Base-by-base conservation (phyloP, 257 asterid genomes). In the Nicotiana obtusifolia region DNA sequence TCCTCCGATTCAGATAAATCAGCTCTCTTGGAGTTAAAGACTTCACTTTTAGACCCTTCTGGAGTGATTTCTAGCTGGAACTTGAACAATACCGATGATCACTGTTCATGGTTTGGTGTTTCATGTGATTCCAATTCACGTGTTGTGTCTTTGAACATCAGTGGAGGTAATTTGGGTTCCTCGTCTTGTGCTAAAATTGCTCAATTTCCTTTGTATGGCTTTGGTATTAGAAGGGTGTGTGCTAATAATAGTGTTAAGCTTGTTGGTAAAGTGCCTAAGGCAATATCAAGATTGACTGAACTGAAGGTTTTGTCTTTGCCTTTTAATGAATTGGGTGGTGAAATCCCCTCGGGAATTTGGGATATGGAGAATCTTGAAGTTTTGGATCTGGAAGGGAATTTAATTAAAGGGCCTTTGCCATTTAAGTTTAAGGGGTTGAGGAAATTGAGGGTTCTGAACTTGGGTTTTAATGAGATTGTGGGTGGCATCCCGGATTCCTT, bases 351-450 rank as follows among this genome's bases (percentile, higher is more conserved):
- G 33, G 94, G 86, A 54, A 77, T 95, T 64, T 95, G 97, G 97
- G 90, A 86, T 22, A 89, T 94, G 98, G 97, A 91, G 47, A 94
- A 92, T 54, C 95, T 95, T 31, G 98, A 95, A 85, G 97, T 95
- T 82, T 92, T 94, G 87, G 97, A 95, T 86, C 97, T 95, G 6
- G 98, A 95, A 66, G 99, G 98, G 85, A 95, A 95, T 87, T 87
- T 53, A 56, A 37, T 95, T 56, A 84, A 90, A 5, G 97, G 97
- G 56, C 68, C 83, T 35, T 87, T 95, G 83, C 98, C 97, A 5
- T 60, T 75, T 62, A 81, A 31, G 67, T 88, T 94, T 77, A 60
- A 59, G 31, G 98, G 99, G 80, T 81, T 90, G 91, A 88, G 82
- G 88, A 91, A 62, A 64, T 84, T 95, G 89, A 88, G 85, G 83